Evolutionary conservation across 176 grass and related monocot species (phyloP), one percentile per base, ranked within the genome.

Genomic region (Carex pumila): DNA sequence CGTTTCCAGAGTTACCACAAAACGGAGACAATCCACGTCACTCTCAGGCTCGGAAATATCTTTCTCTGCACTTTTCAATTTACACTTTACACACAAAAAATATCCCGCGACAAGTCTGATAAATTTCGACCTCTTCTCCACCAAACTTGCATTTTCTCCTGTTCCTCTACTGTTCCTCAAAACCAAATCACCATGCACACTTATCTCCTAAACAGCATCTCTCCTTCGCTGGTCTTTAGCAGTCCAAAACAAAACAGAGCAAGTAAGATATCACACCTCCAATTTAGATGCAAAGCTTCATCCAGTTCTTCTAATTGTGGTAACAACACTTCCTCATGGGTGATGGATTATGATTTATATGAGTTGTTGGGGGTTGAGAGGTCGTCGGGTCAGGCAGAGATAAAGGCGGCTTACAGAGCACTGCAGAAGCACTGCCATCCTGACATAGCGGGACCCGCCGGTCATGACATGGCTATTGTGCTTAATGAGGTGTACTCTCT

Each of bases 391-490:
- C 89, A 92, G 84, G 62, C 85, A 17, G 87, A 91, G 91, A 98
- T 98, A 87, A 98, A 98, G 69, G 88, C 89, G 12, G 89, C 91
- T 29, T 98, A 98, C 81, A 87, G 95, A 12, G 55, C 92, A 50
- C 88, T 98, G 55, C 95, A 98, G 88, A 98, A 98, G 88, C 89
- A 91, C 66, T 98, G 95, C 88, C 95, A 98, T 84, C 95, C 91
- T 13, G 95, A 98, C 86, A 87, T 98, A 66, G 92, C 89, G n/a
- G 89, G 91, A 7, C 81, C 74, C 14, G 39, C 45, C 4, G 80
- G 79, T 7, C 95, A 98, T 84, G 92, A 93, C 88, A 95, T 98
- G 95, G 92, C 95, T 78, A 81, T 98, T 84, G 71, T 98, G 6
- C 95, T 98, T 22, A 95, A 98, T 89, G 91, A 98, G 74, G 85